Conservation (phyloP, 441 rosid genomes). For the Erysimum pusillum region DNA sequence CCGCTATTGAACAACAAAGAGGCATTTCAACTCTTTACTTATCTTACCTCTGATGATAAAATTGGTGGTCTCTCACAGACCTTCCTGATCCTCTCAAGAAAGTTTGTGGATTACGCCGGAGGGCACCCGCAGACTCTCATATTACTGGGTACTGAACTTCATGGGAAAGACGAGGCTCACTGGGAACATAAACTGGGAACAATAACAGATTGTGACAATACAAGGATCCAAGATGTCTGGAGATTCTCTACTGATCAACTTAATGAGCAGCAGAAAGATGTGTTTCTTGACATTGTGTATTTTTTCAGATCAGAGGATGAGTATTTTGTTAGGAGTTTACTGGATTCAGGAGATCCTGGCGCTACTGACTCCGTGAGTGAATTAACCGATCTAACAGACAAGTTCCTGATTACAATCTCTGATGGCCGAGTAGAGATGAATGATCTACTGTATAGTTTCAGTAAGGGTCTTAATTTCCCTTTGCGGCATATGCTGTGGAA, state of each 20-base stretch:
- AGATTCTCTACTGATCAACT: slow-evolving; percentile 1
- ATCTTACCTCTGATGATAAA: background rate
- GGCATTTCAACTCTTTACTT: slow-evolving; percentile 1
- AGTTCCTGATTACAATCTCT: slow-evolving; percentile 9
- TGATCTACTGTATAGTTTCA: background rate
- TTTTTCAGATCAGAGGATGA: slow-evolving; percentile 21
- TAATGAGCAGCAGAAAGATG: slow-evolving; percentile 16
- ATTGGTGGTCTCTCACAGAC: background rate
- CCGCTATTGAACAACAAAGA: background rate
- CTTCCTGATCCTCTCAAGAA: background rate
- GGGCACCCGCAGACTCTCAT: slow-evolving; percentile 14
- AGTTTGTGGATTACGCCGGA: background rate
- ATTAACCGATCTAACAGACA: background rate
- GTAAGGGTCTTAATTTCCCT: background rate
- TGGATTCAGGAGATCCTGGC: slow-evolving; percentile 18
- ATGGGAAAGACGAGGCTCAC: background rate
- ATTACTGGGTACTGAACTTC: background rate
- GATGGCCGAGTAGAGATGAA: background rate
- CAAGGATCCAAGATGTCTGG: background rate
- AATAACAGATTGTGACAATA: background rate
- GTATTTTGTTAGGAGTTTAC: slow-evolving; percentile 23
- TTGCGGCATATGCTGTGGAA: background rate
- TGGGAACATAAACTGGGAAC: background rate
- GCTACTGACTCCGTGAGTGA: background rate
- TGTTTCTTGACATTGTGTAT: slow-evolving; percentile 17